Evolutionary conservation across 108 stramenopile species (phyloP).

Genomic region (Nannochloropsis gaditana): DNA sequence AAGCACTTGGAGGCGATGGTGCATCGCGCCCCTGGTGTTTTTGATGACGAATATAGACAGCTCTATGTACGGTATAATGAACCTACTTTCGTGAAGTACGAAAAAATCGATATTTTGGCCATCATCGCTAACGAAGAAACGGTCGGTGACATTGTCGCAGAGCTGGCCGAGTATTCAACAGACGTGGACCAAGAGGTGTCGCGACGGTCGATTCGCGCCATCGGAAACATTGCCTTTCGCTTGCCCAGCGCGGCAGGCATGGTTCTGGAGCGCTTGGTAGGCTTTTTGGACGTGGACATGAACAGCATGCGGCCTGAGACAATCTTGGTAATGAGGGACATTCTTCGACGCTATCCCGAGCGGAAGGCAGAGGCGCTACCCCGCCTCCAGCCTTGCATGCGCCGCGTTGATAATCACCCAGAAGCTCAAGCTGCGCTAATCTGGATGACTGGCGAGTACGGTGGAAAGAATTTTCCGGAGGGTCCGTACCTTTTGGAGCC

Average conservation of each 20-base stretch:
- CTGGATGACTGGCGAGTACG: constrained; percentile 94
- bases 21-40: constrained; percentile 80
- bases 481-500: constrained; percentile 97
- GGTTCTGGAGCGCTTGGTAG: constrained; percentile 74
- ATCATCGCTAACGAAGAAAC: constrained; percentile 75
- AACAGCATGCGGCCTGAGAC: constrained; percentile 76
- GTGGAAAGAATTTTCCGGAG: constrained; percentile 70
- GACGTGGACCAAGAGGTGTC: constrained; percentile 72
- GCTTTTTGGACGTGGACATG: constrained; percentile 73
- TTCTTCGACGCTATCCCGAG: constrained; percentile 73
- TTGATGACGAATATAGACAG: constrained; percentile 92
- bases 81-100: constrained; percentile 85
- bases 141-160: constrained; percentile 86
- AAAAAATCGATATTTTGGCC: constrained; percentile 82
- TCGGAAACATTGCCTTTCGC: constrained; percentile 77
- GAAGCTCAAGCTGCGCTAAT: constrained; percentile 74
- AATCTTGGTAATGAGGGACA: constrained; percentile 65
- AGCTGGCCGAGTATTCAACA: constrained; percentile 83
- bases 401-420: constrained; percentile 62
- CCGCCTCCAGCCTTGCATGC: constrained; percentile 69
- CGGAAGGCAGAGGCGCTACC: constrained; percentile 68
- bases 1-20: constrained; percentile 89
- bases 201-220: constrained; percentile 74
- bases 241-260: constrained; percentile 69
- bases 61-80: constrained; percentile 94